phyloP scores from a whole-genome alignment of 495 filamentous ascomycete genomes.

The Tuber brumale region DNA sequence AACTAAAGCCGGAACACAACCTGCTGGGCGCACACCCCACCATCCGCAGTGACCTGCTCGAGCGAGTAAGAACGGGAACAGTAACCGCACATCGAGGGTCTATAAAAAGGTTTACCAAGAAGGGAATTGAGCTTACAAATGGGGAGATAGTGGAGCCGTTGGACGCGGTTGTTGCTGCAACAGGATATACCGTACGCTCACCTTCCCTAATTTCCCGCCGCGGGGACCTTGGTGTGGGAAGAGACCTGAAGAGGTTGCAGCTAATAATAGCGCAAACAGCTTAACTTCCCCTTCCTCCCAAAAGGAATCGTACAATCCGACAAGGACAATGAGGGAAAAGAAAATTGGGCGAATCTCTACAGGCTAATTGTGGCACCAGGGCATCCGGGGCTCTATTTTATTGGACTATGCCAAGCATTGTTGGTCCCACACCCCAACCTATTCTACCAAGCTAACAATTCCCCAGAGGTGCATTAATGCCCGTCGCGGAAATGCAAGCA shows the following conservation, averaged over 20 bases:
- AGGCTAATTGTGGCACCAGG: conserved; percentile 17
- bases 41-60: conserved; percentile 26
- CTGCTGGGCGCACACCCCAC: conserved; percentile 25
- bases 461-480: conserved; percentile 29
- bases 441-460: conserved; percentile 2
- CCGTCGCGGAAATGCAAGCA: conserved; percentile 23
- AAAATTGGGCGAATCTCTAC: conserved; percentile 29
- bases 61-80: conserved; percentile 24
- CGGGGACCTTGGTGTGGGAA: background rate
- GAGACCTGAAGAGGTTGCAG: background rate
- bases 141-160: conserved; percentile 27
- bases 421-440: conserved; percentile 8
- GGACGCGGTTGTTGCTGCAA: conserved; percentile 25
- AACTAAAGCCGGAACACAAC: conserved; percentile 24
- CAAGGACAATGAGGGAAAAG: background rate
- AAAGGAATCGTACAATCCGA: conserved; percentile 14
- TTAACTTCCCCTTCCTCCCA: conserved; percentile 20
- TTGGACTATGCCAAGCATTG: conserved; percentile 27
- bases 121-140: conserved; percentile 30
- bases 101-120: conserved; percentile 27
- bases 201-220: background rate
- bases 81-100: conserved; percentile 23
- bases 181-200: conserved; percentile 21
- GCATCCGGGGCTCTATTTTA: conserved; percentile 28
- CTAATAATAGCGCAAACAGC: conserved; percentile 13